Percentiles rank a stretch among this genome's conserved stretches.
Evolutionary conservation across 257 asterid genomes (phyloP).

Genomic region (Primulina tabacum): DNA sequence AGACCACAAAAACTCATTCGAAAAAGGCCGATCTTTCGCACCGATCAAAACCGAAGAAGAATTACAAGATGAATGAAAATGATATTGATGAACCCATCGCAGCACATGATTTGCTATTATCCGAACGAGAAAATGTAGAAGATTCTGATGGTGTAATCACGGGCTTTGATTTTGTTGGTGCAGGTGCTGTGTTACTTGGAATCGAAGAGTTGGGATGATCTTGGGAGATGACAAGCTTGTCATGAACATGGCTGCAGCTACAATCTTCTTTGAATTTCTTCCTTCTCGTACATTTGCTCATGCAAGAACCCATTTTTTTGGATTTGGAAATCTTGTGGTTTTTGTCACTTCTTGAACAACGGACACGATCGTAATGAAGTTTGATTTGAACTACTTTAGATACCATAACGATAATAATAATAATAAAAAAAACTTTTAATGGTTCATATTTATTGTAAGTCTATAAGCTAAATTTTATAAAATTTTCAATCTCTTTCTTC

Average conservation of each 20-base stretch:
- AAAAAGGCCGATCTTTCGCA: slow-evolving; percentile 55
- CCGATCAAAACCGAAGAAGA: slow-evolving; percentile 26
- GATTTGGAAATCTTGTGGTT: background rate
- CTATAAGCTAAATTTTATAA: no score
- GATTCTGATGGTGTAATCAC: slow-evolving; percentile 43
- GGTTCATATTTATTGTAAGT: no score
- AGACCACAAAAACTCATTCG: slow-evolving; percentile 57
- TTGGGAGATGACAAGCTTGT: slow-evolving; percentile 59
- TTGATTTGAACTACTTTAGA: background rate
- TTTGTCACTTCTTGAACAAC: background rate
- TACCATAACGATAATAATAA: no score
- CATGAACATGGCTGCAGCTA: slow-evolving; percentile 38
- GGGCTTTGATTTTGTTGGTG: slow-evolving; percentile 27
- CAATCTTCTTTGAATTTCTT: slow-evolving; percentile 34
- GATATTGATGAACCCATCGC: slow-evolving; percentile 32
- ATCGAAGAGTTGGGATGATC: slow-evolving; percentile 31
- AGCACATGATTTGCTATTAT: slow-evolving; percentile 22
- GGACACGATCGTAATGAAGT: background rate
- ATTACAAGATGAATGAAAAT: slow-evolving; percentile 28
- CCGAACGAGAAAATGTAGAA: slow-evolving; percentile 41
- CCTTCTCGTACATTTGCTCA: slow-evolving; percentile 69
- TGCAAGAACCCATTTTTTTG: slow-evolving; percentile 69
- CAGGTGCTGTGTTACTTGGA: slow-evolving; percentile 18
- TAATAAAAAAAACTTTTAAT: no score
- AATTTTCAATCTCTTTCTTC: no score